A percentile compares a stretch with the other conserved stretches of the same genome.
Conservation (phyloP, 495 filamentous ascomycete species). For the Aspergillus diversus region DNA sequence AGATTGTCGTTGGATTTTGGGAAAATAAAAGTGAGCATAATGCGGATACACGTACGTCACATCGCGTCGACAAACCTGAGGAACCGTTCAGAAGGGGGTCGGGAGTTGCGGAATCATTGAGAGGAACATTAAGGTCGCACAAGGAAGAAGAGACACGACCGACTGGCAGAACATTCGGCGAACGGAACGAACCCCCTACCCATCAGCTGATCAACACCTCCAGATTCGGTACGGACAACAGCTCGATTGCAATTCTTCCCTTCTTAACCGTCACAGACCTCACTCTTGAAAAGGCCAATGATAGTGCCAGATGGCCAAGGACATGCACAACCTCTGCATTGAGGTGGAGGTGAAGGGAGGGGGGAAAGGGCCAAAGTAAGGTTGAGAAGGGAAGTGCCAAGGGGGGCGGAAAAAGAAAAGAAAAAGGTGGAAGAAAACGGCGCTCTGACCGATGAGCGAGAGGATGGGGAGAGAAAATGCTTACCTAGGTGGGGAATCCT, state of each 20-base stretch:
- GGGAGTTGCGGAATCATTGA: not conserved
- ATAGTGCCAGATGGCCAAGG: not conserved
- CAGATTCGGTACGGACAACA: not conserved
- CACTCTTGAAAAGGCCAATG: not conserved
- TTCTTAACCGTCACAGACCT: not conserved
- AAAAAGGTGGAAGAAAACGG: not conserved
- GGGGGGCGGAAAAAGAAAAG: constrained; percentile 1
- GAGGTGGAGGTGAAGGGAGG: not conserved
- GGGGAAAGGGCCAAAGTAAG: not conserved
- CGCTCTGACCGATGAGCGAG: constrained; percentile 3
- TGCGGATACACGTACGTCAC: constrained; percentile 6
- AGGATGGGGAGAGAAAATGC: not conserved
- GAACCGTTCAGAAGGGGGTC: not conserved
- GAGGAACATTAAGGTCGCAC: constrained; percentile 14
- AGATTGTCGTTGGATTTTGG: not conserved
- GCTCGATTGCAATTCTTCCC: not conserved
- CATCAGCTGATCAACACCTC: not conserved
- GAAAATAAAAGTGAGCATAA: not conserved
- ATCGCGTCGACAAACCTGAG: not conserved
- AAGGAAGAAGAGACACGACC: constrained; percentile 4
- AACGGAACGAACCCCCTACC: not conserved
- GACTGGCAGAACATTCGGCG: not conserved
- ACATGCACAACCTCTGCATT: not conserved
- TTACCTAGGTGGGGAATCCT: no score
- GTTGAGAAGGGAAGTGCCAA: not conserved